Conservation (phyloP, 2,329 filamentous ascomycete species). For the Rutstroemia sp. region DNA sequence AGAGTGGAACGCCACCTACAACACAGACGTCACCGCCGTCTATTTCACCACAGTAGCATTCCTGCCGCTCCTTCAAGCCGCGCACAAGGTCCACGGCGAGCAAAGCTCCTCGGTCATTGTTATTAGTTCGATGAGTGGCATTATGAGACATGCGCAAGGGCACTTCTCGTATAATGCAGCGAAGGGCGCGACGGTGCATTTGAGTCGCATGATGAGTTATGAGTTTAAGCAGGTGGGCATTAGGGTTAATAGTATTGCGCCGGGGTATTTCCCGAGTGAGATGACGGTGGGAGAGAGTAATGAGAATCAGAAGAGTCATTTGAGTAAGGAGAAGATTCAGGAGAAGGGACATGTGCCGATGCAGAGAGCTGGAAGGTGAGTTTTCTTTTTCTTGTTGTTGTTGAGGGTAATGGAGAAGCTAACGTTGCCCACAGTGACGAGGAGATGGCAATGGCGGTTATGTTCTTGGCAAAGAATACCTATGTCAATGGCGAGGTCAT, state of each 20-base stretch:
- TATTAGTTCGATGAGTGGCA: slow-evolving; percentile 25
- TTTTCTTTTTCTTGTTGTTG: not conserved
- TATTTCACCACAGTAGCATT: slow-evolving; percentile 59
- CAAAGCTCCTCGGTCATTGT: slow-evolving; percentile 23
- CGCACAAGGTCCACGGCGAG: slow-evolving; percentile 36
- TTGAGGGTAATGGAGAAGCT: not conserved
- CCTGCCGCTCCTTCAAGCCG: slow-evolving; percentile 51
- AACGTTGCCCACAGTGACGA: slow-evolving; percentile 25
- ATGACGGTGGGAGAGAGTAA: slow-evolving; percentile 40
- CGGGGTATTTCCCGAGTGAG: slow-evolving; percentile 38
- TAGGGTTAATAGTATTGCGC: slow-evolving; percentile 49
- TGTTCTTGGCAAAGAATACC: slow-evolving; percentile 40
- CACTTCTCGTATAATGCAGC: slow-evolving; percentile 33
- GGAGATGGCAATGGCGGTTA: slow-evolving; percentile 47
- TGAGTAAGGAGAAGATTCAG: slow-evolving; percentile 44
- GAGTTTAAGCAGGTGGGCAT: slow-evolving; percentile 47
- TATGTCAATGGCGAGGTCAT: slow-evolving; percentile 33
- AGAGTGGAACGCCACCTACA: slow-evolving; percentile 63
- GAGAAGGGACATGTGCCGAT: slow-evolving; percentile 41
- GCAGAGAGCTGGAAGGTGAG: slow-evolving; percentile 37
- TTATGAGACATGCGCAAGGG: slow-evolving; percentile 23
- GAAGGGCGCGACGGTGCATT: slow-evolving; percentile 43
- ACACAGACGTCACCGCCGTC: slow-evolving; percentile 62
- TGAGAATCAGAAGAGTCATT: slow-evolving; percentile 40
- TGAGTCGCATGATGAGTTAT: slow-evolving; percentile 47